Percentiles rank a stretch among this genome's conserved stretches.
Conservation (phyloP, 2,329 filamentous ascomycete species). For the Hymenoscyphus fraxineus region DNA sequence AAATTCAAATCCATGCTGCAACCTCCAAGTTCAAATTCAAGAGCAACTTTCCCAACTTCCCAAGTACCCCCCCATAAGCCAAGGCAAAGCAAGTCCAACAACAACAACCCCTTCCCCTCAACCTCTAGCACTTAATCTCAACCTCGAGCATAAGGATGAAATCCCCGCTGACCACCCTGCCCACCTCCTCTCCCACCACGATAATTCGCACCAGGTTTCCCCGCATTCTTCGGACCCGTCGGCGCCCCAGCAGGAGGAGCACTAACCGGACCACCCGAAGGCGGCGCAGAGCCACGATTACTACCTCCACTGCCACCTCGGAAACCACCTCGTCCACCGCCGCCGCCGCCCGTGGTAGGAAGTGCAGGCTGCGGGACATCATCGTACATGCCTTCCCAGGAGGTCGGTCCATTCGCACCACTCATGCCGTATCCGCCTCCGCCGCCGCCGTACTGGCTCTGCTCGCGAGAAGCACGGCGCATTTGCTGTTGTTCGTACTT, state of each 20-base stretch:
- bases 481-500: slow-evolving; percentile 69
- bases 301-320: slow-evolving; percentile 26
- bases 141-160: slow-evolving; percentile 66
- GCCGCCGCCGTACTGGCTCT: slow-evolving; percentile 31
- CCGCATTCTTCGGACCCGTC: slow-evolving; percentile 93
- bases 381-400: slow-evolving; percentile 98
- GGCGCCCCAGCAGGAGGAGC: slow-evolving; percentile 77
- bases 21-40: neutral
- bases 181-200: slow-evolving; percentile 80
- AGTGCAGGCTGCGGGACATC: slow-evolving; percentile 82
- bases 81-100: neutral
- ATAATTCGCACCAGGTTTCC: slow-evolving; percentile 87
- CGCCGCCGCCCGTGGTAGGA: slow-evolving; percentile 36
- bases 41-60: too few relatives aligned
- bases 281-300: slow-evolving; percentile 33
- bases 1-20: neutral
- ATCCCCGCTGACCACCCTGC: slow-evolving; percentile 54
- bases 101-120: too few relatives aligned
- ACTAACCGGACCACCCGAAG: slow-evolving; percentile 39
- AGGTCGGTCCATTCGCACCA: slow-evolving; percentile 63
- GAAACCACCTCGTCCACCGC: slow-evolving; percentile 29
- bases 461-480: slow-evolving; percentile 41
- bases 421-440: slow-evolving; percentile 44
- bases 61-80: neutral
- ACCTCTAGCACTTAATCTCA: slow-evolving; percentile 36